These are phyloP conservation scores for Penicillium nucicola DNA, from an alignment of 495 filamentous ascomycete species.

Conservation along the genomic window DNA sequence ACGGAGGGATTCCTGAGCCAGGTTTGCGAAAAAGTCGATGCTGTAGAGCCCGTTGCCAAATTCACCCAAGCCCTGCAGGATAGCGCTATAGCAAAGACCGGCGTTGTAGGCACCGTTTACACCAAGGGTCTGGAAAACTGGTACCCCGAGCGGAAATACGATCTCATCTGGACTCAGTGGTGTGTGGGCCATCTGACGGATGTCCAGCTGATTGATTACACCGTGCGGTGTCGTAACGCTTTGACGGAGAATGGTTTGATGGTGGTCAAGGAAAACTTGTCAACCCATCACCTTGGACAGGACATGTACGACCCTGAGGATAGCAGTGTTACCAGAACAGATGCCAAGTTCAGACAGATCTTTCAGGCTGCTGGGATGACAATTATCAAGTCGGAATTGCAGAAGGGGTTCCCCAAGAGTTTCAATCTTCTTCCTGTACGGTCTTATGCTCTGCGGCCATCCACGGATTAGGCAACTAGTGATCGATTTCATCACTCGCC, in stretches of 20 bases:
- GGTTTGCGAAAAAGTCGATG: constrained; percentile 52
- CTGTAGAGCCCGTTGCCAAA: constrained; percentile 58
- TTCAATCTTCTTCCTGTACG: constrained; percentile 66
- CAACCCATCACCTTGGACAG: constrained; percentile 45
- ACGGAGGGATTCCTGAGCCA: constrained; percentile 54
- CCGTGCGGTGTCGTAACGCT: constrained; percentile 56
- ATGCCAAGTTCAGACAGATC: constrained; percentile 64
- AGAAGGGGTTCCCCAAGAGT: constrained; percentile 66
- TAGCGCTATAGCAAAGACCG: constrained; percentile 24
- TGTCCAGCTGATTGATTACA: constrained; percentile 63
- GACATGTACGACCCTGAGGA: constrained; percentile 79
- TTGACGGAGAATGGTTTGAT: constrained; percentile 55
- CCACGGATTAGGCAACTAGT: neutral
- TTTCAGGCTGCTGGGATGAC: constrained; percentile 68
- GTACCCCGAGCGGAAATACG: constrained; percentile 57
- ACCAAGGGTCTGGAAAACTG: constrained; percentile 76
- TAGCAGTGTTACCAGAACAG: constrained; percentile 74
- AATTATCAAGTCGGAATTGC: constrained; percentile 68
- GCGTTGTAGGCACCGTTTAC: constrained; percentile 59
- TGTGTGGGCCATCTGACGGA: constrained; percentile 92
- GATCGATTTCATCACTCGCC: neutral
- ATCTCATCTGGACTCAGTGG: constrained; percentile 76
- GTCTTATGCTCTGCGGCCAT: constrained; percentile 61
- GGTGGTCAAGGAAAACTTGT: constrained; percentile 86
- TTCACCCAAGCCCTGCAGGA: constrained; percentile 39